Evolutionary conservation across 176 grass and related monocot genomes (phyloP).

Genomic region (Oryza meridionalis): DNA sequence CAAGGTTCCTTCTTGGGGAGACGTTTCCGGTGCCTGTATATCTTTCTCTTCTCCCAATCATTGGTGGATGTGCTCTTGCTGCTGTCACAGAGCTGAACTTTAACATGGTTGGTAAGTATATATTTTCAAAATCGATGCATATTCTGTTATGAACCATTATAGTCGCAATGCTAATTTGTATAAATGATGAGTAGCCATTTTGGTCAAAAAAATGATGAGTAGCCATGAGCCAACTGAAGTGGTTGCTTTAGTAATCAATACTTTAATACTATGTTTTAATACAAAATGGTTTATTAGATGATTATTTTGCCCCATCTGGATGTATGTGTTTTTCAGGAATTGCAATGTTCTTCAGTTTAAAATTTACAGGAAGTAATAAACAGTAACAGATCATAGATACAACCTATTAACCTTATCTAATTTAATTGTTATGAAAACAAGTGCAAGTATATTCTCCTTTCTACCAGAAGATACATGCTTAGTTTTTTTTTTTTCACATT

Average conservation of each 20-base stretch:
- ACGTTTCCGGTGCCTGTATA: conserved; percentile 78
- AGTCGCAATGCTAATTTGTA: conserved; percentile 1
- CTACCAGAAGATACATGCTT: neutral
- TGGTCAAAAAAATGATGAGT: neutral
- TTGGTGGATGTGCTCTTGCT: conserved; percentile 87
- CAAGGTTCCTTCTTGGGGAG: conserved; percentile 78
- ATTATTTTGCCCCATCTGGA: conserved; percentile 31
- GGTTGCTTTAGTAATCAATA: conserved; percentile 18
- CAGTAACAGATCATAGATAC: neutral
- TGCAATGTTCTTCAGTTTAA: conserved; percentile 12
- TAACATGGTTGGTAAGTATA: conserved; percentile 81
- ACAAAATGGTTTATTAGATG: neutral
- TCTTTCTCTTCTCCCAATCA: conserved; percentile 86
- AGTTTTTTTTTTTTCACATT: neutral
- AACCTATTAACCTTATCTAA: neutral
- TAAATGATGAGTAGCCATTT: neutral
- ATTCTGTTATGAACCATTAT: neutral
- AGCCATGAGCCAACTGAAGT: neutral
- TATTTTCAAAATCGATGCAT: neutral
- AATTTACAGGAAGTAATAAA: conserved; percentile 5
- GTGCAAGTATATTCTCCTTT: neutral
- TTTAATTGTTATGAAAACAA: conserved; percentile 9
- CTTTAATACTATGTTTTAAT: neutral
- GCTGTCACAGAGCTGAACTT: conserved; percentile 91
- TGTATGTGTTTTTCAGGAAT: neutral